Percentiles rank a stretch among this genome's conserved stretches.
These are phyloP conservation scores for Cyberlindnera mississippiensis DNA, from an alignment of 805 yeast genomes.

Conservation along the genomic window DNA sequence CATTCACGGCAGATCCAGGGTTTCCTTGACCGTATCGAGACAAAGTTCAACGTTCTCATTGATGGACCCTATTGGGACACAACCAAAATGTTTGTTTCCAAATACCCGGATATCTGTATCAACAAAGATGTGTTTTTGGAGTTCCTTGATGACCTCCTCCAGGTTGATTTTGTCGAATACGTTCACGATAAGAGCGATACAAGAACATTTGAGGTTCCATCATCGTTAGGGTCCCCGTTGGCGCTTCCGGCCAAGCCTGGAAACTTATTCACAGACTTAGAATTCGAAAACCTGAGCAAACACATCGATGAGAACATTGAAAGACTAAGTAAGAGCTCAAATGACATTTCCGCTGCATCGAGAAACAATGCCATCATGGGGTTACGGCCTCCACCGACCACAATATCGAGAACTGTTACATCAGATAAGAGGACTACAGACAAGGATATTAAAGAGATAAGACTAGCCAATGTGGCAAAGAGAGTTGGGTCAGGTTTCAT, in stretches of 20 bases:
- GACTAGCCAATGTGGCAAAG: background rate
- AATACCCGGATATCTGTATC: conserved; percentile 15
- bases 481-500: background rate
- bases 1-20: conserved; percentile 15
- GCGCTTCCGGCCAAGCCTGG: conserved; percentile 5
- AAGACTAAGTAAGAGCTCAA: background rate
- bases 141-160: conserved; percentile 16
- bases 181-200: conserved; percentile 11
- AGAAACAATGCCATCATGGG: background rate
- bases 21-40: conserved; percentile 15
- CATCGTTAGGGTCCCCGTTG: conserved; percentile 17
- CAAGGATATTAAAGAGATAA: background rate
- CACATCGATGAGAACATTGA: conserved; percentile 10
- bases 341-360: too few relatives aligned
- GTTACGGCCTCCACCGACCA: background rate
- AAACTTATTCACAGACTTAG: conserved; percentile 2
- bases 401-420: too few relatives aligned
- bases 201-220: conserved; percentile 9
- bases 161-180: conserved; percentile 15
- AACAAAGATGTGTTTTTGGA: conserved; percentile 11
- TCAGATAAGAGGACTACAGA: background rate
- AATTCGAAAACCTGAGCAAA: conserved; percentile 2
- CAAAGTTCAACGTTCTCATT: conserved; percentile 13
- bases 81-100: conserved; percentile 10
- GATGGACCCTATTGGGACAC: conserved; percentile 14